Evolutionary conservation across 2,329 filamentous ascomycete genomes (phyloP), one percentile per base, ranked within the genome.

Genomic region (Macroventuria anomochaeta): DNA sequence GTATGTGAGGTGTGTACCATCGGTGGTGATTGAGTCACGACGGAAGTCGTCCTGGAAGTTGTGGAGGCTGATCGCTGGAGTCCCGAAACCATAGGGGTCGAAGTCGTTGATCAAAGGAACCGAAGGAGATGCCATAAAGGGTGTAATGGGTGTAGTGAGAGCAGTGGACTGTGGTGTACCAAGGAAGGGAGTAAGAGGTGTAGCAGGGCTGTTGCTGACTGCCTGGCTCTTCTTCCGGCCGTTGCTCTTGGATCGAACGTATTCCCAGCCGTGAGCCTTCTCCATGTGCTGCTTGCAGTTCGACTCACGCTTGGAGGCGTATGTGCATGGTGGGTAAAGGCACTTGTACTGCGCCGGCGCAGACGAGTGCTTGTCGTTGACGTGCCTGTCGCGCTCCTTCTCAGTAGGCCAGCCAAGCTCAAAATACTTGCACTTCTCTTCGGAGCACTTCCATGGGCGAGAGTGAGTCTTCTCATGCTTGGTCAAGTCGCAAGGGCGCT

Each of bases 201-300:
- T 67, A 11, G 61, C 47, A 15, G 65, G 65, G 56, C 65, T 72
- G 20, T 63, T 66, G 31, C 62, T 62, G 36, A 53, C 47, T 13
- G 65, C 56, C 18, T 65, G 55, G 25, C 63, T 57, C 67, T 73
- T 75, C 62, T 73, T 75, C 31, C 69, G 66, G 46, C 90, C 89
- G 70, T 96, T 96, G 75, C 89, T 93, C 83, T 97, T 97, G 55
- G 91, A 93, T 61, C 93, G 89, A 49, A 93, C 83, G 65, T 97
- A 97, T n/a, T 83, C 82, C 89, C 91, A 96, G 53, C 88, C 88
- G 69, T 97, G 93, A 0, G 91, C 89, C 77, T 97, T 97, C 80
- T 97, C 93, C 93, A 97, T 97, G 77, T 97, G 93, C 76, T 97
- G 93, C 75, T 97, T 97, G 84, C 91, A 96, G 76, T 97, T 97